These are phyloP conservation scores for Ogataea nakhonphanomensis DNA, from an alignment of 805 yeast genomes.

Conservation along the genomic window DNA sequence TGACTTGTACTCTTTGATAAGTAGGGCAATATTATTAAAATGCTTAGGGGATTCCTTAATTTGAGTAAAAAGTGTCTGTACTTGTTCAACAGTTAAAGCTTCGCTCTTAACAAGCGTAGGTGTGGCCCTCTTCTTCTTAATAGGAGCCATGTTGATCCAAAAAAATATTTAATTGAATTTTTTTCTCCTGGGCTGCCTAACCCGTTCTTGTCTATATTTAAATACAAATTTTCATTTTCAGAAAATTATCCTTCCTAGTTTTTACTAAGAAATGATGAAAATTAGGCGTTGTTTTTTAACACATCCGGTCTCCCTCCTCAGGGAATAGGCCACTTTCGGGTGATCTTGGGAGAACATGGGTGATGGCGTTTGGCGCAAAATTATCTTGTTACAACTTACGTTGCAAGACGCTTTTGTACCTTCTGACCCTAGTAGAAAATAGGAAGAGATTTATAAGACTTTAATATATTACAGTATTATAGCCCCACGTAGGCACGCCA, in stretches of 20 bases:
- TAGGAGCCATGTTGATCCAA: conserved; percentile 7
- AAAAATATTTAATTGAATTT: conserved; percentile 3
- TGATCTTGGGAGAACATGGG: conserved; percentile 28
- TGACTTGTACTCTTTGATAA: conserved; percentile 40
- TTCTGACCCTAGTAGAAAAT: conserved; percentile 28
- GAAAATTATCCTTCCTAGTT: conserved; percentile 58
- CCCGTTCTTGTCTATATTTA: neutral
- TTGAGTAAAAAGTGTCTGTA: conserved; percentile 26
- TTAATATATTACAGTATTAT: conserved; percentile 5
- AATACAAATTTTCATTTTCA: neutral
- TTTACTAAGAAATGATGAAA: conserved; percentile 59
- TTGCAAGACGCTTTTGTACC: conserved; percentile 31
- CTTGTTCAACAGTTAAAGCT: conserved; percentile 21
- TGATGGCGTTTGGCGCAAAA: conserved; percentile 36
- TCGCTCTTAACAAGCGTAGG: neutral
- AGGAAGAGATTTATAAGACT: conserved; percentile 9
- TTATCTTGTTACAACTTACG: conserved; percentile 32
- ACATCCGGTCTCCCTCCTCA: conserved; percentile 32
- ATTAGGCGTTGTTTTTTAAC: conserved; percentile 47
- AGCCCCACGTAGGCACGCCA: conserved; percentile 16
- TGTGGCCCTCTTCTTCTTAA: conserved; percentile 2
- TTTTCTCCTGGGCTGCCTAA: conserved; percentile 9
- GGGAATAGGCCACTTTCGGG: conserved; percentile 15
- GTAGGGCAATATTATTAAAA: conserved; percentile 51
- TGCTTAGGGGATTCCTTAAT: conserved; percentile 43